Percentiles rank a stretch among this genome's conserved stretches.
phyloP scores from a whole-genome alignment of 768 basidiomycete species.

The Asterophora parasitica region DNA sequence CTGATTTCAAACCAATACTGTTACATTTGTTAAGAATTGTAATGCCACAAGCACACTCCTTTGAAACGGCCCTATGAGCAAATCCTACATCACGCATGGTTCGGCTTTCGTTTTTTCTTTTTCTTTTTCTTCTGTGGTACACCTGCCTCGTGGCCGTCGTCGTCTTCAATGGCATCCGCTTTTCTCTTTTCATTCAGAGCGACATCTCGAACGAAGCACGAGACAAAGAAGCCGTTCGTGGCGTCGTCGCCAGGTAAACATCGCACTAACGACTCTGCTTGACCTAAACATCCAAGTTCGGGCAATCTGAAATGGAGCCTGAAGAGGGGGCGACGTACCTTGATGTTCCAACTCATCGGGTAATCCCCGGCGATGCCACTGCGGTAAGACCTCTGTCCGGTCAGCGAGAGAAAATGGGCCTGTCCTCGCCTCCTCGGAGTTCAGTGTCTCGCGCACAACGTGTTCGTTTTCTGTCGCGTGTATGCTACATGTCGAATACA shows the following conservation, averaged over 20 bases:
- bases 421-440: conserved; percentile 59
- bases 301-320: conserved; percentile 2
- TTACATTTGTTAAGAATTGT: too few species aligned
- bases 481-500: conserved; percentile 97
- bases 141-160: conserved; percentile 5
- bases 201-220: conserved; percentile 63
- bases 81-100: too few species aligned
- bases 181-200: conserved; percentile 21
- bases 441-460: conserved; percentile 74
- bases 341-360: conserved; percentile 54
- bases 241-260: conserved; percentile 79
- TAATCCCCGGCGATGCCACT: conserved; percentile 80
- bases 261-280: conserved; percentile 60
- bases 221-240: conserved; percentile 97
- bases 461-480: conserved; percentile 91
- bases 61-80: too few species aligned
- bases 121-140: conserved; percentile 19
- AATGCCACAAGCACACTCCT: too few species aligned
- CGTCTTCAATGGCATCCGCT: conserved; percentile 16
- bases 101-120: conserved; percentile 17
- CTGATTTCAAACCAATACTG: conserved; percentile 2
- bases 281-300: conserved; percentile 27
- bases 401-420: conserved; percentile 68
- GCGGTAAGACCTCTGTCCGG: conserved; percentile 61
- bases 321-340: conserved; percentile 31